Conservation (phyloP, 2,329 filamentous ascomycete species). For the Diaporthe australafricana region DNA sequence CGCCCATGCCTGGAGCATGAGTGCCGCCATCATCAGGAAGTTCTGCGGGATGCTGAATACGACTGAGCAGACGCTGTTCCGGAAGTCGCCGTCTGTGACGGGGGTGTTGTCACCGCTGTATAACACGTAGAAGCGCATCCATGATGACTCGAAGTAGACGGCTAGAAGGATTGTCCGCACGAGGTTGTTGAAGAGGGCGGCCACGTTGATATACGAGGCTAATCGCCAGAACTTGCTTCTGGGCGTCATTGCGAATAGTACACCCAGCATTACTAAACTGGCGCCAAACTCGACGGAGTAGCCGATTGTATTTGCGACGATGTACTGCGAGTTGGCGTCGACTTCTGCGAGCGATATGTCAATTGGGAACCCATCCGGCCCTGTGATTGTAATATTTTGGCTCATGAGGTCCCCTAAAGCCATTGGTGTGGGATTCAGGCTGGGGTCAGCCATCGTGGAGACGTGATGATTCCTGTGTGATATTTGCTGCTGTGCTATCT, state of each 20-base stretch:
- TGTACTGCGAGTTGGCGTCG: slow-evolving; percentile 47
- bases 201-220: slow-evolving; percentile 74
- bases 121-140: slow-evolving; percentile 70
- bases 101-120: slow-evolving; percentile 65
- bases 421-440: neutral
- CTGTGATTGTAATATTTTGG: slow-evolving; percentile 30
- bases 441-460: neutral
- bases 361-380: neutral
- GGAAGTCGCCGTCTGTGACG: slow-evolving; percentile 55
- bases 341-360: slow-evolving; percentile 39
- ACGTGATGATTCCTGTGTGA: neutral
- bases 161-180: slow-evolving; percentile 68
- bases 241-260: slow-evolving; percentile 76
- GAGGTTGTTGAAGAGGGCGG: slow-evolving; percentile 70
- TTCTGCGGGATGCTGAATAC: slow-evolving; percentile 57
- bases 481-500: neutral
- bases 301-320: slow-evolving; percentile 64
- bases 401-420: neutral
- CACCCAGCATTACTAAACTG: slow-evolving; percentile 71
- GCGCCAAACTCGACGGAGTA: slow-evolving; percentile 79
- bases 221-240: slow-evolving; percentile 71
- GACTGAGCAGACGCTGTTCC: slow-evolving; percentile 53
- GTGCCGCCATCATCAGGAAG: slow-evolving; percentile 57
- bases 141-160: slow-evolving; percentile 70
- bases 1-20: slow-evolving; percentile 64